Conservation (phyloP, 106 monocot species). For the Allium sativum region DNA sequence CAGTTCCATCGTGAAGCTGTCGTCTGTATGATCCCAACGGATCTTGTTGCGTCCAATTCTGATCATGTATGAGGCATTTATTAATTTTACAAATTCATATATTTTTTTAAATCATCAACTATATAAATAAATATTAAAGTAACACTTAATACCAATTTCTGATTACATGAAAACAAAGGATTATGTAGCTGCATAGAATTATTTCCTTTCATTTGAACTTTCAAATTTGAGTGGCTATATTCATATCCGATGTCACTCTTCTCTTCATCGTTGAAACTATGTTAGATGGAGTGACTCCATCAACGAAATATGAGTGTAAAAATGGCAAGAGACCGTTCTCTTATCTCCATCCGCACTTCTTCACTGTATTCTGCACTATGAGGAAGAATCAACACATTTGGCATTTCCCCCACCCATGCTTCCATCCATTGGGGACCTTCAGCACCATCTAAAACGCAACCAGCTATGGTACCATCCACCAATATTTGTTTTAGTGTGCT, state of each 20-base stretch:
- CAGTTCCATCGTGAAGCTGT: too few species aligned
- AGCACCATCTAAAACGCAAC: constrained; percentile 96
- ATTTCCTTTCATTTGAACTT: constrained; percentile 25
- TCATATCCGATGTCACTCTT: constrained; percentile 45
- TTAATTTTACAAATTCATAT: too few species aligned
- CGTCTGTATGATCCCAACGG: too few species aligned
- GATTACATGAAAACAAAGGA: constrained; percentile 19
- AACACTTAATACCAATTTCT: constrained; percentile 28
- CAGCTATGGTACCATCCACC: constrained; percentile 91
- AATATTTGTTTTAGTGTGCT: constrained; percentile 82
- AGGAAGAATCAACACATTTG: constrained; percentile 95
- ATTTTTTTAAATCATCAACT: too few species aligned
- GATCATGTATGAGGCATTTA: too few species aligned
- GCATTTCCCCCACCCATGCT: constrained; percentile 99
- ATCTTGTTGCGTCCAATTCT: too few species aligned
- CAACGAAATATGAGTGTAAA: constrained; percentile 72
- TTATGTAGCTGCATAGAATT: constrained; percentile 21
- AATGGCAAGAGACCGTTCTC: constrained; percentile 75
- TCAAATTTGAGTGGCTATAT: constrained; percentile 36
- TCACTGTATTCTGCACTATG: constrained; percentile 97
- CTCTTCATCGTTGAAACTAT: constrained; percentile 72
- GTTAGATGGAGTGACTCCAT: constrained; percentile 66
- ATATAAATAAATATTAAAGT: too few species aligned
- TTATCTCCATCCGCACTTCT: constrained; percentile 98
- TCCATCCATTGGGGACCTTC: constrained; percentile 99